A percentile compares a stretch with the other conserved stretches of the same genome.
These are phyloP conservation scores for Amanita rimosa DNA, from an alignment of 768 basidiomycete species.

Conservation along the genomic window DNA sequence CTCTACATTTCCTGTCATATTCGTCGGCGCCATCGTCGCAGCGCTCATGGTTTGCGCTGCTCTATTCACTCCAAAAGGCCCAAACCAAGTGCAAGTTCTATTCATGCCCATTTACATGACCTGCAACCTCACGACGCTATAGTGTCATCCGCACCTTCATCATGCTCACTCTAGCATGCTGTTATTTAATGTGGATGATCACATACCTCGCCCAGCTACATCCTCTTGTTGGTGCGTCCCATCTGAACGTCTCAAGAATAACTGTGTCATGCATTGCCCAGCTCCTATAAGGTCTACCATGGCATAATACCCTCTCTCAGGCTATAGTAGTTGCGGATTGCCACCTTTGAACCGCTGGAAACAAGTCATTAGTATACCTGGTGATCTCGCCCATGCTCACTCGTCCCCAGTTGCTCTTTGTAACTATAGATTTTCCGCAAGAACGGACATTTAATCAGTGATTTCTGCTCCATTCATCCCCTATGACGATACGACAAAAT, in stretches of 20 bases:
- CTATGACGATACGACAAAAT: not conserved
- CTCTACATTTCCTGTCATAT: constrained; percentile 55
- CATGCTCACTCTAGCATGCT: constrained; percentile 67
- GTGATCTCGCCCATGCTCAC: not conserved
- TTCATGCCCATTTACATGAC: not conserved
- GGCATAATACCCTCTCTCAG: not conserved
- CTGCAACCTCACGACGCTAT: not conserved
- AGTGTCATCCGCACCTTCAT: constrained; percentile 79
- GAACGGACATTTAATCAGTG: not conserved
- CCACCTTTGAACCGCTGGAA: not conserved
- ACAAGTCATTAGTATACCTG: constrained; percentile 4
- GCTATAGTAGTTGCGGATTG: not conserved
- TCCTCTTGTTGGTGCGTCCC: constrained; percentile 67
- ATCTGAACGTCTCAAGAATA: not conserved
- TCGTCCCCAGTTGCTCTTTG: not conserved
- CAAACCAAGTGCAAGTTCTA: constrained; percentile 73
- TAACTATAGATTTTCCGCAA: constrained; percentile 1
- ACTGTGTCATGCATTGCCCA: not conserved
- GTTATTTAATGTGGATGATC: constrained; percentile 95
- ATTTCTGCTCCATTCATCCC: not conserved
- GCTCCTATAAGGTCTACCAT: not conserved
- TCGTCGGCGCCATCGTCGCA: constrained; percentile 53
- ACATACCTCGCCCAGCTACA: constrained; percentile 95
- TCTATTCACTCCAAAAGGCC: constrained; percentile 73
- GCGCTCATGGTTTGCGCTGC: constrained; percentile 56